Base-by-base conservation (phyloP, 805 yeast genomes). In the Candida ortonii region DNA sequence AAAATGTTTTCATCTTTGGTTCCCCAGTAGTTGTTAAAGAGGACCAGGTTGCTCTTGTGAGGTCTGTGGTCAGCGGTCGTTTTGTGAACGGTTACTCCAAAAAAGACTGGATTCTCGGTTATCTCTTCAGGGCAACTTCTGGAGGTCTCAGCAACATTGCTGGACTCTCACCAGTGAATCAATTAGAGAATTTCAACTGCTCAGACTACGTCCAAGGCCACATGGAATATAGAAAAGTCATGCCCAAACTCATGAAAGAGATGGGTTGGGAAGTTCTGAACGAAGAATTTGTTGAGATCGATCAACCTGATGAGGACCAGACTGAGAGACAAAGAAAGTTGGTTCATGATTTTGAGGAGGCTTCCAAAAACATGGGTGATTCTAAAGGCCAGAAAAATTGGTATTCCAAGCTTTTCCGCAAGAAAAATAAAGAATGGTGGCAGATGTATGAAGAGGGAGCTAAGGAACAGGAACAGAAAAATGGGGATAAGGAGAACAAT, bases 61-160 rank as follows among this genome's bases (percentile, higher is more conserved):
- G 93, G 41, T 77, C 94, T 0, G 90, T 84, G 16, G 96, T 93
- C 2, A 80, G 94, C 50, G 97, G 97, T 0, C 69, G 79, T 31
- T 89, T 86, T 53, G 77, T 93, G 19, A 93, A 87, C 59, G 97
- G 96, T 1, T 93, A 77, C 57, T 85, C 96, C 2, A 75, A 78
- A 44, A 87, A 84, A 49, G 98, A 93, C 64, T 93, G 98, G 98
- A 83, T 93, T 46, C 68, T 93, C 36, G 97, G 97, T 0, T 93
- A 93, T 59, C 62, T 93, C 19, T 93, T 90, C 64, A 71, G 98
- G 46, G 98, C 97, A 2, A 88, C 97, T 1, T 78, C 93, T 39
- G 97, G 97, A 39, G 97, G 97, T 0, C 67, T 93, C 28, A 81
- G 84, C 50, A 73, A 86, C n/a, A 93, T 93, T 27, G 88, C 90